phyloP scores from a whole-genome alignment of 1,139 yeast species.

The Diutina pseudorugosa region DNA sequence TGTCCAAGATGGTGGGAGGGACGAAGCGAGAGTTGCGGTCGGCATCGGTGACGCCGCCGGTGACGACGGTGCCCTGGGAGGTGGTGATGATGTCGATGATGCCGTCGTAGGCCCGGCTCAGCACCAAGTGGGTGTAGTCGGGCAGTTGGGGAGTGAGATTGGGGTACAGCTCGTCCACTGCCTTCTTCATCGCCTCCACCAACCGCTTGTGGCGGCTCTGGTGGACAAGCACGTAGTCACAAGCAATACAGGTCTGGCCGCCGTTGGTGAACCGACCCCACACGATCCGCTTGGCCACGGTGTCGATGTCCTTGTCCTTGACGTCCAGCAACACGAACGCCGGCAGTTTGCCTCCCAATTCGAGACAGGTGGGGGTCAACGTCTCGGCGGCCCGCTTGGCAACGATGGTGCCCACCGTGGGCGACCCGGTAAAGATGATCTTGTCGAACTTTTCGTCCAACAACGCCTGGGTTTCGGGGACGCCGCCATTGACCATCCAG shows the following conservation, averaged over 20 bases:
- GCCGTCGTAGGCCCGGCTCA: constrained; percentile 43
- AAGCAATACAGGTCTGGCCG: constrained; percentile 90
- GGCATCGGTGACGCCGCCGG: constrained; percentile 42
- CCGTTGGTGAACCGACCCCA: constrained; percentile 75
- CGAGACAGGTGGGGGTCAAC: constrained; percentile 71
- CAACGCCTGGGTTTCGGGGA: constrained; percentile 56
- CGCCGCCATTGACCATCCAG: constrained; percentile 60
- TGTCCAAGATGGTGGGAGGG: constrained; percentile 63
- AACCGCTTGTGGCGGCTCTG: constrained; percentile 35
- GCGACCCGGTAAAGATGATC: constrained; percentile 80
- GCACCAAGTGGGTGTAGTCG: constrained; percentile 51
- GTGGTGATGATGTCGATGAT: constrained; percentile 30
- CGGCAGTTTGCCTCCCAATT: constrained; percentile 92
- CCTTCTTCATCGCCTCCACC: constrained; percentile 27
- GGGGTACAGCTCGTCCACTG: constrained; percentile 36
- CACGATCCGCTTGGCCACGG: constrained; percentile 53
- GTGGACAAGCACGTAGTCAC: constrained; percentile 69
- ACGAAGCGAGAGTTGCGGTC: constrained; percentile 33
- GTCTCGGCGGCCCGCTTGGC: constrained; percentile 75
- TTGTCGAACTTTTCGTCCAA: constrained; percentile 64
- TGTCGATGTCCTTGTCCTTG: constrained; percentile 28
- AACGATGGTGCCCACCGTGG: constrained; percentile 62
- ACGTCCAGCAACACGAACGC: constrained; percentile 49
- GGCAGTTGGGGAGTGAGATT: constrained; percentile 17
- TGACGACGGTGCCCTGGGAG: constrained; percentile 48